Evolutionary conservation across 164 flowering plant genomes (phyloP).

Genomic region (Sedum album): DNA sequence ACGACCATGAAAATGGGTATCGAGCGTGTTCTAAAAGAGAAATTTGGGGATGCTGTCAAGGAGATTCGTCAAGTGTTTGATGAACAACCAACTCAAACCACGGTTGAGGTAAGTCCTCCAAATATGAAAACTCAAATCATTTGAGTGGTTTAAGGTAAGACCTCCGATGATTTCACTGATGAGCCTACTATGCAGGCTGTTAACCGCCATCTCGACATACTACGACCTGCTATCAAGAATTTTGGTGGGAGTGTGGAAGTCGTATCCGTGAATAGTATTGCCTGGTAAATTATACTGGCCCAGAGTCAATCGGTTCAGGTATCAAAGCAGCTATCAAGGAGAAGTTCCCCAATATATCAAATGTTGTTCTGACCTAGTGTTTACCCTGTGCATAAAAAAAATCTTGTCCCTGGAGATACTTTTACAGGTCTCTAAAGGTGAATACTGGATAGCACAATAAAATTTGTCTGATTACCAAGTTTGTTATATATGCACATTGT

Average conservation of each 20-base stretch:
- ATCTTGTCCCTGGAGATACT: not conserved
- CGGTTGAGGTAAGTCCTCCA: constrained; percentile 45
- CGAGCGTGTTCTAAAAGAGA: constrained; percentile 80
- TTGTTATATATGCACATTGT: not conserved
- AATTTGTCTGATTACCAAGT: not conserved
- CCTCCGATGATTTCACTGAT: not conserved
- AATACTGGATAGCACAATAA: not conserved
- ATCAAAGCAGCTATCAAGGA: constrained; percentile 94
- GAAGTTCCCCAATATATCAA: constrained; percentile 69
- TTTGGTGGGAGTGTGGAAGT: constrained; percentile 90
- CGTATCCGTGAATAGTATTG: constrained; percentile 60
- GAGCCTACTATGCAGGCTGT: constrained; percentile 50
- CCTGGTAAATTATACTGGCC: constrained; percentile 62
- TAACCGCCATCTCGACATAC: constrained; percentile 70
- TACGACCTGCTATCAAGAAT: constrained; percentile 85
- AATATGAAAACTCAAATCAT: not conserved
- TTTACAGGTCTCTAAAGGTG: not conserved
- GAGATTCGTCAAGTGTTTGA: constrained; percentile 71
- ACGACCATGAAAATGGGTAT: constrained; percentile 99
- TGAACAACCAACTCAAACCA: constrained; percentile 41
- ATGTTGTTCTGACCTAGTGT: constrained; percentile 39
- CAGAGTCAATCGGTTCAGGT: constrained; percentile 88
- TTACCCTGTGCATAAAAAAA: not conserved
- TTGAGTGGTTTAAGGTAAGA: not conserved
- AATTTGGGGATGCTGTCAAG: constrained; percentile 81